Conservation (phyloP, 768 basidiomycete species). For the Podaxis sp. region DNA sequence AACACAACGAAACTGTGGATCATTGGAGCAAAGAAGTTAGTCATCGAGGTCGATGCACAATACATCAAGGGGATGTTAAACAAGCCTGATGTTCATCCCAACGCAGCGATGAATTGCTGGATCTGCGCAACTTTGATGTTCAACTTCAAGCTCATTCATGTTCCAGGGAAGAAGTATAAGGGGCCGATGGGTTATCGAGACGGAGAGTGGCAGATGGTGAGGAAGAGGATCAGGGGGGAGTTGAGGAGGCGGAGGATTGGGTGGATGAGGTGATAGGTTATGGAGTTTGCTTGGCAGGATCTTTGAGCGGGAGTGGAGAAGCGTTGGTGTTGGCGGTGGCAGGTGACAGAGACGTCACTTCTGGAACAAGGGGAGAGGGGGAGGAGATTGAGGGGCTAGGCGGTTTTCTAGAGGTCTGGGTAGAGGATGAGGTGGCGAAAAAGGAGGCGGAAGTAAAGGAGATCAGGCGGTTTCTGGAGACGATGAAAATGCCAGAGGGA, state of each 20-base stretch:
- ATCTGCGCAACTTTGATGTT: constrained; percentile 38
- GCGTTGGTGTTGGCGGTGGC: background rate
- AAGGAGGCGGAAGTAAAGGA: background rate
- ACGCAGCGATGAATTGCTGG: constrained; percentile 41
- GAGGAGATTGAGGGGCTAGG: background rate
- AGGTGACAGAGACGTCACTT: constrained; percentile 1
- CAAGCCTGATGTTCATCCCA: constrained; percentile 35
- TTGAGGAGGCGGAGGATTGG: constrained; percentile 27
- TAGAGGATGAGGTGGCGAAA: background rate
- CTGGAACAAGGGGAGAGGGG: background rate
- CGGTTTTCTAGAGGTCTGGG: too few relatives aligned
- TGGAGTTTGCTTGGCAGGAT: constrained; percentile 4
- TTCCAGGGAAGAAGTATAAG: constrained; percentile 31
- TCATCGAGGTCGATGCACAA: constrained; percentile 37
- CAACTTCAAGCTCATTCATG: constrained; percentile 35
- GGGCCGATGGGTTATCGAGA: constrained; percentile 41
- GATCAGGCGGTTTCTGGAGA: constrained; percentile 12
- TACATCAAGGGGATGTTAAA: constrained; percentile 46
- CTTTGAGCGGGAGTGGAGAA: background rate
- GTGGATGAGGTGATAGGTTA: constrained; percentile 18
- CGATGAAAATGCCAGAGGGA: background rate
- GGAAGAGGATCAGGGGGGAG: constrained; percentile 3
- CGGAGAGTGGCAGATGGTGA: constrained; percentile 19
- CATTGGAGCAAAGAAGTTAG: constrained; percentile 25
- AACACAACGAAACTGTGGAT: constrained; percentile 16